A percentile compares a stretch with the other conserved stretches of the same genome.
phyloP scores from a whole-genome alignment of 1,284 basidiomycete species.

The Pseudozyma hubeiensis region DNA sequence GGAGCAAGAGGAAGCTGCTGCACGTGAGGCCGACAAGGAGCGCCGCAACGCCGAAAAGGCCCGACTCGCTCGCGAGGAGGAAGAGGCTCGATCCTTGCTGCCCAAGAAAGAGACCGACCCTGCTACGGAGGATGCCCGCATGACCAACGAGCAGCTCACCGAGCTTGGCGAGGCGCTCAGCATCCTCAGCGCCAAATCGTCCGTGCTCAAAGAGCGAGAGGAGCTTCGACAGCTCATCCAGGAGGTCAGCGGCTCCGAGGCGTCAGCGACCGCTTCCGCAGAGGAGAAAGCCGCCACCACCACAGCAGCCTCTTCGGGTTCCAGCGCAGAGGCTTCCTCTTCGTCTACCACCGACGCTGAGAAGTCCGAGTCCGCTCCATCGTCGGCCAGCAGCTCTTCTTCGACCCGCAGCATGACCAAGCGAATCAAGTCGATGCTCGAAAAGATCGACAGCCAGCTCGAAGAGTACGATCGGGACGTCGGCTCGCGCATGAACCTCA shows the following conservation, averaged over 20 bases:
- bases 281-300: constrained; percentile 12
- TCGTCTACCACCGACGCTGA: constrained; percentile 13
- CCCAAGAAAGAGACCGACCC: constrained; percentile 54
- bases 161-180: constrained; percentile 93
- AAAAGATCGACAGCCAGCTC: constrained; percentile 92
- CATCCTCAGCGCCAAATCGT: constrained; percentile 93
- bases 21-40: constrained; percentile 84
- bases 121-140: constrained; percentile 76
- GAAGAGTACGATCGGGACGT: constrained; percentile 85
- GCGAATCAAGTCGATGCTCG: constrained; percentile 93
- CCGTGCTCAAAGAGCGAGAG: constrained; percentile 92
- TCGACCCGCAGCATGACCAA: constrained; percentile 82
- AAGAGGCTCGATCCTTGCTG: constrained; percentile 57
- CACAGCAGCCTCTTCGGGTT: background rate
- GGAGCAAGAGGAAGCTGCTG: constrained; percentile 90
- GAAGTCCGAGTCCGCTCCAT: constrained; percentile 14
- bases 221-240: constrained; percentile 90
- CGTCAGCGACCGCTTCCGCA: background rate
- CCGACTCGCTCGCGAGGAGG: constrained; percentile 55
- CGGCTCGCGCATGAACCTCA: constrained; percentile 91
- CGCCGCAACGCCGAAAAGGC: constrained; percentile 74
- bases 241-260: constrained; percentile 71
- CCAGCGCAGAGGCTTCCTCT: constrained; percentile 3
- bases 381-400: constrained; percentile 19
- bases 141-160: constrained; percentile 95